Conservation (phyloP, 345 rosid genomes). For the Moricandia arvensis region DNA sequence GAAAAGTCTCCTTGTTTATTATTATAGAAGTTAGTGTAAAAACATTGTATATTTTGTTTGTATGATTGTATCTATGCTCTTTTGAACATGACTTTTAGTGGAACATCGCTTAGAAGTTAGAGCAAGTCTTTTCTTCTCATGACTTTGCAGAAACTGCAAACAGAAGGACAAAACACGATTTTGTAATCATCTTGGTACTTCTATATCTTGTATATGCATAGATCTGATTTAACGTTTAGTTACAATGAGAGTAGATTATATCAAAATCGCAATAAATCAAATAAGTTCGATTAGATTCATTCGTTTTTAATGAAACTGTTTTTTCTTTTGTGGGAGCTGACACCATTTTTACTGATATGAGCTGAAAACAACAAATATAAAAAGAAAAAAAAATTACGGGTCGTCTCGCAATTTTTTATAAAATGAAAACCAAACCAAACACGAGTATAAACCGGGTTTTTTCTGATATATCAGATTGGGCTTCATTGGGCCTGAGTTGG, state of each 20-base stretch:
- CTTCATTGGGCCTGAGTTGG: neutral
- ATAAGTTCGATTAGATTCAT: too few species aligned
- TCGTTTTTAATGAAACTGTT: too few species aligned
- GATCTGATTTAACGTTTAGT: too few species aligned
- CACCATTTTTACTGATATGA: too few species aligned
- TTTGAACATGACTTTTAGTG: conserved; percentile 53
- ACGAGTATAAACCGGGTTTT: neutral
- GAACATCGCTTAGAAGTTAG: conserved; percentile 55
- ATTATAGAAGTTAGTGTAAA: neutral
- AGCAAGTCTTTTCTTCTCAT: conserved; percentile 48
- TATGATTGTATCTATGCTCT: conserved; percentile 42
- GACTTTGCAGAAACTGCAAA: conserved; percentile 44
- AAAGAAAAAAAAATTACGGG: neutral
- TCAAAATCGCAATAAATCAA: too few species aligned
- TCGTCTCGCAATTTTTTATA: too few species aligned
- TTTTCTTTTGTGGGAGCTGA: too few species aligned
- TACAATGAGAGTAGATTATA: too few species aligned
- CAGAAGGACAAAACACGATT: too few species aligned
- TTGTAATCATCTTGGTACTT: too few species aligned
- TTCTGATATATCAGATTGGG: neutral
- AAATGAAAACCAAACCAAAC: neutral
- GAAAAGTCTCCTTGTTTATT: conserved; percentile 4
- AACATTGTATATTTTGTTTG: neutral
- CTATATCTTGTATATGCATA: too few species aligned
- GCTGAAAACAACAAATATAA: too few species aligned